Evolutionary conservation across 164 flowering plant species (phyloP).

Genomic region (Macadamia tetraphylla): DNA sequence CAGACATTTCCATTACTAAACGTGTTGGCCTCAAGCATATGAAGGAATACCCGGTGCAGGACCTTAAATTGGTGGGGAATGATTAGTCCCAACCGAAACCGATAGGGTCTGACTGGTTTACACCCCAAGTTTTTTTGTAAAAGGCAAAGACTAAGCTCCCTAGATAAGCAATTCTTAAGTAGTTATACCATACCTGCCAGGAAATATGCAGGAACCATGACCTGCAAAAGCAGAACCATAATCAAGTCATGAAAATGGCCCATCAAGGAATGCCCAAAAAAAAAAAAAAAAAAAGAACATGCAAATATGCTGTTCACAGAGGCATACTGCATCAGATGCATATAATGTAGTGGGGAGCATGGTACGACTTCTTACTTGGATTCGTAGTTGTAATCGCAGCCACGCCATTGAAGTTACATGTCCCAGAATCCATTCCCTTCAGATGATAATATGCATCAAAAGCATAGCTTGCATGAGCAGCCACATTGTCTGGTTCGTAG

Average conservation of each 20-base stretch:
- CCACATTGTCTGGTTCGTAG: slow-evolving; percentile 74
- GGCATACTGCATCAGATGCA: not conserved
- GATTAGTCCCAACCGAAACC: no score
- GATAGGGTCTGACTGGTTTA: no score
- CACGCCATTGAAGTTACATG: slow-evolving; percentile 85
- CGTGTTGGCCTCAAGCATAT: no score
- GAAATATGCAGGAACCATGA: slow-evolving; percentile 67
- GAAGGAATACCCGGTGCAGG: no score
- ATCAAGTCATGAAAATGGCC: slow-evolving; percentile 1
- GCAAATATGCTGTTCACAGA: not conserved
- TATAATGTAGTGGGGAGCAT: not conserved
- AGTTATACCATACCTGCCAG: slow-evolving; percentile 55
- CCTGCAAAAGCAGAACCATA: slow-evolving; percentile 41
- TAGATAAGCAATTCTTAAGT: not conserved
- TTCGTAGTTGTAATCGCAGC: slow-evolving; percentile 72
- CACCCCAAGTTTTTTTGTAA: not conserved
- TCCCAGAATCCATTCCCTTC: slow-evolving; percentile 59
- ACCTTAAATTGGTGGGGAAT: no score
- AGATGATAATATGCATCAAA: slow-evolving; percentile 72
- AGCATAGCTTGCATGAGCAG: slow-evolving; percentile 74
- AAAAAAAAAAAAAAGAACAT: not conserved
- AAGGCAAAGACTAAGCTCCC: not conserved
- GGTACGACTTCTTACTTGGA: slow-evolving; percentile 55
- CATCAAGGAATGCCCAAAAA: not conserved
- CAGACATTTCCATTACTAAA: no score